Evolutionary conservation across 2,329 filamentous ascomycete species (phyloP).

Genomic region (Epichloe scottii): DNA sequence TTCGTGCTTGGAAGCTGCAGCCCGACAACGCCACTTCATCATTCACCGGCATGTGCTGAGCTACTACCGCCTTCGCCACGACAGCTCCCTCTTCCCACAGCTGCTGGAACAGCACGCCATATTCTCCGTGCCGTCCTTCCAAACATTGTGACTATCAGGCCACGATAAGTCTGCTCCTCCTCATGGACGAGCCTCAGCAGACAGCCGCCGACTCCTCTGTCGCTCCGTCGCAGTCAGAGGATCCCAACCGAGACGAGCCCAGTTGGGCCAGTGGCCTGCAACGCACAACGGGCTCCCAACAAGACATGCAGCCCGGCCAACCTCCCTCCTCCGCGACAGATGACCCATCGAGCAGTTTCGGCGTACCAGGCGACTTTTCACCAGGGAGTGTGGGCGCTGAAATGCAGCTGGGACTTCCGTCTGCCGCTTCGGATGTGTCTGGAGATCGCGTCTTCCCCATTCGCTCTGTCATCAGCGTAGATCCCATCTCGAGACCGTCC

Average conservation of each 20-base stretch:
- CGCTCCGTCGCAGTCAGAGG: background rate
- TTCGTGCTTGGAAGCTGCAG: background rate
- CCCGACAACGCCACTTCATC: conserved; percentile 4
- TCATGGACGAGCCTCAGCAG: conserved; percentile 4
- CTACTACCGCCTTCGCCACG: conserved; percentile 1
- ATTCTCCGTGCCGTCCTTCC: background rate
- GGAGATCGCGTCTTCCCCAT: conserved; percentile 66
- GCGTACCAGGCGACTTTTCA: conserved; percentile 19
- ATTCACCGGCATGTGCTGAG: conserved; percentile 5
- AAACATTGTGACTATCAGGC: conserved; percentile 3
- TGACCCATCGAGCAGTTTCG: background rate
- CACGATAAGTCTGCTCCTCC: background rate
- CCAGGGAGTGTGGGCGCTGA: conserved; percentile 32
- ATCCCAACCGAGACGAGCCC: background rate
- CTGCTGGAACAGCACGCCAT: background rate
- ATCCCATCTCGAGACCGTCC: conserved; percentile 34
- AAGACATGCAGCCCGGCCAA: background rate
- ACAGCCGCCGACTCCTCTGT: background rate
- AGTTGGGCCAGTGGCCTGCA: background rate
- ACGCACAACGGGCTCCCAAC: background rate
- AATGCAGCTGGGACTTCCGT: conserved; percentile 21
- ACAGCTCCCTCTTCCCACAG: background rate
- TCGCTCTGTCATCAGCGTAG: conserved; percentile 63
- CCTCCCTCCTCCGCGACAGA: background rate
- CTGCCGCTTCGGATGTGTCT: conserved; percentile 23